Evolutionary conservation across 768 basidiomycete genomes (phyloP).

Genomic region (Cystofilobasidium capitatum): DNA sequence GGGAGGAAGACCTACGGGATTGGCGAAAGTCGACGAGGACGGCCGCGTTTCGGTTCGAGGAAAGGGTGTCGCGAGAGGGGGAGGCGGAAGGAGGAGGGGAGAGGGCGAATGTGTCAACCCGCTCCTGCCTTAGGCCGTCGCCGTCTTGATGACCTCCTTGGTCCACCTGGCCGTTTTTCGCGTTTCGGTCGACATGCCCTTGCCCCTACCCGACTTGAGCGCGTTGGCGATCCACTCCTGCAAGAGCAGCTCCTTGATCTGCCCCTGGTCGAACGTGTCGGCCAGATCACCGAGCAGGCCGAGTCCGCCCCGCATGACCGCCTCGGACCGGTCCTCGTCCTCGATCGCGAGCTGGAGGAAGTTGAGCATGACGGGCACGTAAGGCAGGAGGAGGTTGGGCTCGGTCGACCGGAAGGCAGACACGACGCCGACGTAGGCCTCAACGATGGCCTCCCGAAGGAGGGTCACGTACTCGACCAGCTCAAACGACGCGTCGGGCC

Average conservation of each 20-base stretch:
- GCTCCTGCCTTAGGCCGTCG: neutral
- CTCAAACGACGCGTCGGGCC: conserved; percentile 53
- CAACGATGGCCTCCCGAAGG: conserved; percentile 87
- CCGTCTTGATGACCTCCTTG: conserved; percentile 56
- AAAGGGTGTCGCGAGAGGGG: too few relatives aligned
- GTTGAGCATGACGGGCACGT: conserved; percentile 61
- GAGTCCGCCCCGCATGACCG: conserved; percentile 60
- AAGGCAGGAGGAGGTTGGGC: conserved; percentile 59
- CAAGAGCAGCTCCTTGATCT: conserved; percentile 69
- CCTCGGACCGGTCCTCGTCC: conserved; percentile 69
- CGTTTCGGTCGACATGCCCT: conserved; percentile 59
- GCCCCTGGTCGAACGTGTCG: conserved; percentile 68
- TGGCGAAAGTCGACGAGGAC: too few relatives aligned
- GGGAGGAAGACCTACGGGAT: too few relatives aligned
- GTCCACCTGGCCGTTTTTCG: conserved; percentile 91
- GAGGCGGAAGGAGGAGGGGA: too few relatives aligned
- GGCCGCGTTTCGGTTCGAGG: too few relatives aligned
- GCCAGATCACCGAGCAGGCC: conserved; percentile 91
- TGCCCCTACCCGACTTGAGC: conserved; percentile 56
- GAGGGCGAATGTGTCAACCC: too few relatives aligned
- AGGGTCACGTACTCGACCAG: conserved; percentile 83
- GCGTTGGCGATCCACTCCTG: conserved; percentile 65
- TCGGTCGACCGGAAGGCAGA: conserved; percentile 77
- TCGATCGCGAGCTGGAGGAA: conserved; percentile 72
- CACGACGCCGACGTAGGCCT: conserved; percentile 92